Base-by-base conservation (phyloP, 306 rosid species). In the Dalbergia cultrata region DNA sequence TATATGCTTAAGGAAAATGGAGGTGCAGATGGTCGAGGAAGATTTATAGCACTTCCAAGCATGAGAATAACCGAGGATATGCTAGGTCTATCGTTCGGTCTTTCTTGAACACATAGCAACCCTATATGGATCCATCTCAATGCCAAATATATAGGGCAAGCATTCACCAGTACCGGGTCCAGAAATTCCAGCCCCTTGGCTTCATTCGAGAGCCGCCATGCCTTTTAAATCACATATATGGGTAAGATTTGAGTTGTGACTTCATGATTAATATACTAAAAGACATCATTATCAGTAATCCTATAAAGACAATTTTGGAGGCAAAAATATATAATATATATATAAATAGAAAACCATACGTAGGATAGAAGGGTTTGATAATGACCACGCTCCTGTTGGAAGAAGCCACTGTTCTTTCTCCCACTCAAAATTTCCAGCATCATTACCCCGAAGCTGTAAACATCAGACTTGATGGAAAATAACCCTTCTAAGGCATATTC, bases 351-450 rank as follows among this genome's bases (percentile, higher is more conserved):
- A 4, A 50, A 9, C 66, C 35, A 18, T 35, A 78, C 68, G 5
- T 67, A 3, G 18, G 81, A 77, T 61, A 77, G 65, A 37, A 77
- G 81, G 14, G 66, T 76, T 35, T 50, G 50, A 17, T 39, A 53
- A 9, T 56, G 50, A 16, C 69, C 45, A 64, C 16, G 16, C 47
- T 65, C 65, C 11, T 26, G 17, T 35, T 64, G 73, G 73, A 49
- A 78, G 59, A 43, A 78, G 34, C 83, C 37, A 0, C 49, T 84
- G 34, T 87, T 91, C 69, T 71, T 91, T 75, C 47, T 84, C 2
- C 95, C 88, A 2, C 77, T 89, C 4, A 91, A 35, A 43, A 91
- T 82, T 74, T 91, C 91, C 19, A 91, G 45, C 6, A 70, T 16
- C 54, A 89, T 45, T 22, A 89, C 78, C 0, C 92, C 95, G 1